Evolutionary conservation across 225 moss, liverwort and hornwort species (phyloP), one percentile per base, ranked within the genome.

Genomic region (Physcomitrium patens): DNA sequence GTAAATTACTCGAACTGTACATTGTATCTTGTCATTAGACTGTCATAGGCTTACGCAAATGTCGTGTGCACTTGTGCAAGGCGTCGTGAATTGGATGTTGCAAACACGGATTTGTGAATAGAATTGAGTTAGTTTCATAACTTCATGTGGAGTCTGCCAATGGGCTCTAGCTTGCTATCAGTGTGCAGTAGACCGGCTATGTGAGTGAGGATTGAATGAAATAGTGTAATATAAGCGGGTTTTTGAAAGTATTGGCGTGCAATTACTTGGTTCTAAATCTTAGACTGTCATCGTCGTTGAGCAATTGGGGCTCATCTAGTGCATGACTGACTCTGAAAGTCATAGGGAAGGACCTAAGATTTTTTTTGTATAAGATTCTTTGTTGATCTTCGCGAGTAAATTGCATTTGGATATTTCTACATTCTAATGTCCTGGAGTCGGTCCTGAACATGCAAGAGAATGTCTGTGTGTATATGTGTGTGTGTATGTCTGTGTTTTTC

Each of bases 21-120:
- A 70, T 42, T 52, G 49, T 28, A 1, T 41, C 17, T 68, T 18
- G 17, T 68, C 67, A 24, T 16, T 27, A 65, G 42, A 43, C 63
- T 63, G 20, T 22, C 22, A 3, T 22, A 44, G 68, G 18, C 60
- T 15, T 62, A 17, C 14, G 27, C 45, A 44, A 18, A 52, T 15
- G n/a, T n/a, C 16, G n/a, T 37, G 31, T 37, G 17, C 17, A 48
- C 59, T 26, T 0, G 17, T 60, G 14, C n/a, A 31, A 72, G 13
- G 61, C 22, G 54, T 47, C 3, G 55, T 42, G 42, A 69, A 13
- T 41, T 20, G 69, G 54, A n/a, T 22, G 59, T 44, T 24, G 17
- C 56, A 60, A 63, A 68, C 71, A 61, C 50, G 19, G 49, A 72
- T 31, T 62, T 72, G 72, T 72, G 62, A 51, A 62, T 72, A 72